Conservation (phyloP, 257 asterid species). For the Rhazya stricta region DNA sequence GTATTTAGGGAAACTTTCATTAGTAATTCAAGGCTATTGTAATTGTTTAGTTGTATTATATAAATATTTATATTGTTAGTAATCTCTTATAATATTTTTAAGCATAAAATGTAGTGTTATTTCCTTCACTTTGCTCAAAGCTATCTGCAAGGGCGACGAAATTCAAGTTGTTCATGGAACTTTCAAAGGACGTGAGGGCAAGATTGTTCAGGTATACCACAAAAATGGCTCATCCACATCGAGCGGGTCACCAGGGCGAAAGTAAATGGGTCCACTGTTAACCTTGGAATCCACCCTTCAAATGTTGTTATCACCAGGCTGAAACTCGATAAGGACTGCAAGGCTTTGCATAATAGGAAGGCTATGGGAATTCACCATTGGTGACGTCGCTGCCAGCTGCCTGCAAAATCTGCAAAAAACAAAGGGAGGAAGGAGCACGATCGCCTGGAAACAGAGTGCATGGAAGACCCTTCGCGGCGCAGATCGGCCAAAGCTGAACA, state of each 20-base stretch:
- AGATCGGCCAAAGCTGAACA: too few relatives aligned
- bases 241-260: slow-evolving; percentile 28
- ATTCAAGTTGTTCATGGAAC: slow-evolving; percentile 30
- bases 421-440: too few relatives aligned
- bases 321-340: slow-evolving; percentile 26
- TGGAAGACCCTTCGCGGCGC: too few relatives aligned
- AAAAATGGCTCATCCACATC: slow-evolving; percentile 17
- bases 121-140: slow-evolving; percentile 24
- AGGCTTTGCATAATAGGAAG: slow-evolving; percentile 24
- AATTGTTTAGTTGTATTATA: too few relatives aligned
- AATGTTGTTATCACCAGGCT: slow-evolving; percentile 25
- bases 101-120: too few relatives aligned
- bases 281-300: slow-evolving; percentile 11
- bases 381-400: slow-evolving; percentile 21
- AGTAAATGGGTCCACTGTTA: slow-evolving; percentile 21
- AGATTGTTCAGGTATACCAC: slow-evolving; percentile 24
- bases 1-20: too few relatives aligned
- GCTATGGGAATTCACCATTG: slow-evolving; percentile 26
- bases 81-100: too few relatives aligned
- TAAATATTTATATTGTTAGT: too few relatives aligned
- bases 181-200: slow-evolving; percentile 34
- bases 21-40: too few relatives aligned
- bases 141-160: slow-evolving; percentile 34
- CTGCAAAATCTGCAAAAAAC: too few relatives aligned
- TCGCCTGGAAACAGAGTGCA: too few relatives aligned